These are phyloP conservation scores for Hemisphaericaspora subhashii DNA, from an alignment of 1,139 yeast genomes.

Conservation along the genomic window DNA sequence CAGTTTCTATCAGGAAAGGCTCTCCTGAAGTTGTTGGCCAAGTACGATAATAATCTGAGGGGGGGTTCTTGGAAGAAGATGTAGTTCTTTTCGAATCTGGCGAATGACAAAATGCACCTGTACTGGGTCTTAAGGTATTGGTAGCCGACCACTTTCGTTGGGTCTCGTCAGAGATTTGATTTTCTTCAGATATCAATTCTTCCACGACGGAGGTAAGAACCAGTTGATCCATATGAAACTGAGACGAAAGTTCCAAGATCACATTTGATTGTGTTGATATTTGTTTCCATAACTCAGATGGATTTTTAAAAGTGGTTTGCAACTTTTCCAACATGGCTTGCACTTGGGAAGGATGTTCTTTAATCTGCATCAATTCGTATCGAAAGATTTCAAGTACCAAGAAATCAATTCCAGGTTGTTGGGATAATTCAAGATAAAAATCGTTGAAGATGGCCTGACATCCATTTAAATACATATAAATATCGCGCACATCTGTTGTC, in stretches of 20 bases:
- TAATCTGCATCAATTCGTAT: neutral
- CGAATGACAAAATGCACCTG: too few species aligned
- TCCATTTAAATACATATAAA: neutral
- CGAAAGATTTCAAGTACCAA: neutral
- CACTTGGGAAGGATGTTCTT: neutral
- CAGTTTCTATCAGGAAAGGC: too few species aligned
- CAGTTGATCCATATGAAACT: neutral
- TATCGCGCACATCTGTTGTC: neutral
- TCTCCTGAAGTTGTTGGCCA: too few species aligned
- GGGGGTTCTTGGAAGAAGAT: too few species aligned
- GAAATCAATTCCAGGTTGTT: neutral
- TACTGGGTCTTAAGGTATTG: too few species aligned
- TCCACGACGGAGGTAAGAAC: too few species aligned
- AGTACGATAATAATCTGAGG: too few species aligned
- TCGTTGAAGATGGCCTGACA: neutral
- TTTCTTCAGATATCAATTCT: too few species aligned
- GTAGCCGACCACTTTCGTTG: too few species aligned
- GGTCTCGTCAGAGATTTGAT: too few species aligned
- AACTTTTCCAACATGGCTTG: neutral
- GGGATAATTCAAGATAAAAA: neutral
- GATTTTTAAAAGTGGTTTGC: neutral
- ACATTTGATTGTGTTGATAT: neutral
- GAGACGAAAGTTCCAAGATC: neutral
- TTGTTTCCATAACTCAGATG: neutral
- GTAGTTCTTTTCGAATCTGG: too few species aligned